Evolutionary conservation across 2,329 filamentous ascomycete genomes (phyloP).

Genomic region (Venturia asperata): DNA sequence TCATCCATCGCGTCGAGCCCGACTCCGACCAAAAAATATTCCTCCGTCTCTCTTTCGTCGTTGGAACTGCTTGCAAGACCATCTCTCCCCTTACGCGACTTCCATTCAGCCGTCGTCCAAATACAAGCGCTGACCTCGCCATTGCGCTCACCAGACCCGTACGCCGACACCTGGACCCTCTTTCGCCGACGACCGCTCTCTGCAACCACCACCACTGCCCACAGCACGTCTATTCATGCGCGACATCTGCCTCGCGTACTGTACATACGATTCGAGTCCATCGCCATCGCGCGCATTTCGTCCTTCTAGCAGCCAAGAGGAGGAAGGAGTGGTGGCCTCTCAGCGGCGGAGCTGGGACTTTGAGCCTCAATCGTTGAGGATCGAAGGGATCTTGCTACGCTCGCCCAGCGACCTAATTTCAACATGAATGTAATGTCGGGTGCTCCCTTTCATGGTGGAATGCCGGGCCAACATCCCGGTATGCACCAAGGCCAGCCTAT

Average conservation of each 20-base stretch:
- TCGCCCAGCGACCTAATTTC: conserved; percentile 13
- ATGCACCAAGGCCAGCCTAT: conserved; percentile 58
- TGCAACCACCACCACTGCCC: not conserved
- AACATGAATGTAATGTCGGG: conserved; percentile 58
- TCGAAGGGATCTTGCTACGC: not conserved
- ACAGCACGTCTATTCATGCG: conserved; percentile 14
- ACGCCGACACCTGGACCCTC: conserved; percentile 5
- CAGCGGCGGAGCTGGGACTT: conserved; percentile 18
- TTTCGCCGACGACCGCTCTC: not conserved
- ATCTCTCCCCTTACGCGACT: not conserved
- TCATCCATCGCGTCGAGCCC: not conserved
- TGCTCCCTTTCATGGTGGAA: conserved; percentile 58
- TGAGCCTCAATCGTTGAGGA: conserved; percentile 10
- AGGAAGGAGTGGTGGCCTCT: conserved; percentile 15
- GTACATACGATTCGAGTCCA: not conserved
- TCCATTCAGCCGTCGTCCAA: too few species aligned
- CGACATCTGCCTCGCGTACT: not conserved
- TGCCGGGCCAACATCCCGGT: conserved; percentile 58
- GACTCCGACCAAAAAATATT: not conserved
- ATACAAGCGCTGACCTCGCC: conserved; percentile 13
- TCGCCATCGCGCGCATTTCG: not conserved
- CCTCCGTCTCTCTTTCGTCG: not conserved
- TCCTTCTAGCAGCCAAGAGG: not conserved
- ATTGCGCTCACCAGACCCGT: not conserved
- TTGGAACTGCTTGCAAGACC: not conserved